Base-by-base conservation (phyloP, 1,139 yeast species). In the Yamadazyma spencermartinsiae region DNA sequence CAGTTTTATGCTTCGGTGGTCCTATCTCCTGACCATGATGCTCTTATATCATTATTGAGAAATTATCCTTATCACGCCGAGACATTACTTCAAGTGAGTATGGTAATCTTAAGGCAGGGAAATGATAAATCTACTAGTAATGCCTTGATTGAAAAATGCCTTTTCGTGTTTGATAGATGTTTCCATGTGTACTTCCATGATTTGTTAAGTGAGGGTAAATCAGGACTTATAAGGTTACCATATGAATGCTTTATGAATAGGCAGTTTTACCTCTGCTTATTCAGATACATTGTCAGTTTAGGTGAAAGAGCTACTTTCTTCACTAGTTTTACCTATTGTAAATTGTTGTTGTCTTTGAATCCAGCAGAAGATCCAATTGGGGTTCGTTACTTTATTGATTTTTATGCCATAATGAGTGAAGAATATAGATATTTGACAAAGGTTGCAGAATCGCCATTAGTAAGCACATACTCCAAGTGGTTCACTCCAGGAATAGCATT, bases 291-390 rank as follows among this genome's bases (percentile, higher is more conserved):
- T 39, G 72, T 76, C 16, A 79, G 79, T 2, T 63, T 89, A 33
- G 86, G 89, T 2, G 89, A 85, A 52, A 75, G 89, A 50, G 86
- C 95, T 7, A 84, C 92, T 1, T 80, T 77, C 55, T 74, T 65
- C 41, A 87, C 96, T 0, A 95, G 96, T 1, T 73, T 86, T 38
- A 75, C 80, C 31, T 88, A 82, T 65, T 78, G 86, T 50, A 88
- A 86, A 54, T 66, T 84, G 6, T 64, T 89, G 37, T 65, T 84
- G 47, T 76, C 88, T 1, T 63, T 88, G 33, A 75, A 80, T 27
- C 95, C 96, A 1, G 75, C 80, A 1, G 87, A 83, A 35, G 97
- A 88, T 65, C 96, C 96, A 0, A 64, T 83, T 41, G 95, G 96
- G 10, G 89, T 84, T 4, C 72, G 95, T 46, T 82, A 83, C 52